A percentile compares a stretch with the other conserved stretches of the same genome.
phyloP scores from a whole-genome alignment of 345 rosid genomes.

The Hibiscus mutabilis region DNA sequence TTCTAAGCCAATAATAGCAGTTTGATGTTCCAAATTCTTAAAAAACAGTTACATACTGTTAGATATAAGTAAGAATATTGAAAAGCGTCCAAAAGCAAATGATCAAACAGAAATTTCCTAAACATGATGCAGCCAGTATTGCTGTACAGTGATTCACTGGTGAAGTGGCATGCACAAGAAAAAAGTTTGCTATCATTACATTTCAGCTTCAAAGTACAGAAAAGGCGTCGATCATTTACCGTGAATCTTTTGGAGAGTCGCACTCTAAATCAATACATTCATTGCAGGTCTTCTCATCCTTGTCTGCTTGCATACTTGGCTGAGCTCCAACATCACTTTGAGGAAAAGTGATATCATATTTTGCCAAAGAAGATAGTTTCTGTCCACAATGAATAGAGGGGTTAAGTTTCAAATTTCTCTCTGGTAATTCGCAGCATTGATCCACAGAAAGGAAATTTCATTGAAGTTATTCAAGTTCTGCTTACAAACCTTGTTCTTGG shows the following conservation, averaged over 20 bases:
- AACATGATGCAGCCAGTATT: not conserved
- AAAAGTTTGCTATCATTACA: not conserved
- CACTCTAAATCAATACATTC: constrained; percentile 53
- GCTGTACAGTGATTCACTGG: not conserved
- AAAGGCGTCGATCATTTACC: constrained; percentile 37
- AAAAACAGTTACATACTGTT: not conserved
- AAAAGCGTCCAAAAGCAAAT: not conserved
- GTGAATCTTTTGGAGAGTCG: constrained; percentile 31
- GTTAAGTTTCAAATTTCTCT: constrained; percentile 29
- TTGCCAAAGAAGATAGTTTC: constrained; percentile 14
- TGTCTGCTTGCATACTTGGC: constrained; percentile 29
- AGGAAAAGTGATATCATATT: constrained; percentile 24
- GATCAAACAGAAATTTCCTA: not conserved
- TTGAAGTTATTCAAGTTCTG: constrained; percentile 20
- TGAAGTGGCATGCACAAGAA: not conserved
- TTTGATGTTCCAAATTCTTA: not conserved
- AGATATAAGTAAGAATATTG: not conserved
- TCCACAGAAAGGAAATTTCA: constrained; percentile 22
- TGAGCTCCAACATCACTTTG: constrained; percentile 26
- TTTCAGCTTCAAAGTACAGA: constrained; percentile 9
- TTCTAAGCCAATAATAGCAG: not conserved
- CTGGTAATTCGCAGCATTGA: constrained; percentile 20
- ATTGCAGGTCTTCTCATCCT: constrained; percentile 23
- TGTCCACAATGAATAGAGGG: constrained; percentile 20
- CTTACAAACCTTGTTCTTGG: constrained; percentile 25